Evolutionary conservation across 257 asterid genomes (phyloP).

Genomic region (Anisodus acutangulus): DNA sequence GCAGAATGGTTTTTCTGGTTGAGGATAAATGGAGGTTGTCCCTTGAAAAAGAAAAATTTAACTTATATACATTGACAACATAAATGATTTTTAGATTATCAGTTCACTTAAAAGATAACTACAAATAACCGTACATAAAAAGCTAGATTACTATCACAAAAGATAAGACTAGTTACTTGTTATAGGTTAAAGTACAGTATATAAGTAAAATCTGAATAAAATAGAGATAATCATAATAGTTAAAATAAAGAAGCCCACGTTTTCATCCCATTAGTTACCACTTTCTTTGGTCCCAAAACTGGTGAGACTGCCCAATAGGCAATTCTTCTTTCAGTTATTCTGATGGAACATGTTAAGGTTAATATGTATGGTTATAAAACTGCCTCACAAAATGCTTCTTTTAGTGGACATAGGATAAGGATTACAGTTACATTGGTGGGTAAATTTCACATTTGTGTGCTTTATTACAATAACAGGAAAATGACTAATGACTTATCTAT

Average conservation of each 20-base stretch:
- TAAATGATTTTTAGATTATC: no score
- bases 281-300: slow-evolving; percentile 43
- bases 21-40: slow-evolving; percentile 29
- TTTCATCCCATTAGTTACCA: slow-evolving; percentile 39
- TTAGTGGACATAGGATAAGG: not conserved
- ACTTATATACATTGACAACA: no score
- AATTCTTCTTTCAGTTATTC: slow-evolving; percentile 11
- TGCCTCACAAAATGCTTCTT: not conserved
- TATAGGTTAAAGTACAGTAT: not conserved
- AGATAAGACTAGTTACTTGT: no score
- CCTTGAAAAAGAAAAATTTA: not conserved
- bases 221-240: slow-evolving; percentile 30
- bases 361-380: not conserved
- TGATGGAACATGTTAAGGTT: slow-evolving; percentile 13
- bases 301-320: slow-evolving; percentile 4
- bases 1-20: slow-evolving; percentile 51
- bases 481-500: not conserved
- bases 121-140: not conserved
- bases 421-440: slow-evolving; percentile 5
- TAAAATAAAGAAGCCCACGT: slow-evolving; percentile 27
- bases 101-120: not conserved
- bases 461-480: not conserved
- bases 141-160: no score
- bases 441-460: not conserved
- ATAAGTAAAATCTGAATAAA: slow-evolving; percentile 28